Evolutionary conservation across 306 rosid genomes (phyloP).

Genomic region (Pterocarpus macrocarpus): DNA sequence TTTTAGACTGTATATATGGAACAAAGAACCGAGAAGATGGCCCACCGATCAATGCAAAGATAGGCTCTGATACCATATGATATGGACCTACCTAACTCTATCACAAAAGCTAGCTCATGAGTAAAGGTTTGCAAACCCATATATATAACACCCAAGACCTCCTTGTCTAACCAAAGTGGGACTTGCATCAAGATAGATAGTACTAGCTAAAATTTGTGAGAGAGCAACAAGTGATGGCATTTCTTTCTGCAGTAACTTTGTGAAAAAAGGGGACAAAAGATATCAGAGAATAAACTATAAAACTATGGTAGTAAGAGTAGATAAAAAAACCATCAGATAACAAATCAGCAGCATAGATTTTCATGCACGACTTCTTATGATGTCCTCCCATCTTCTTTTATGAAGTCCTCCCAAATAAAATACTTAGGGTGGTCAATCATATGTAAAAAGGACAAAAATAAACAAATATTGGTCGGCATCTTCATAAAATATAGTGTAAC

Average conservation of each 20-base stretch:
- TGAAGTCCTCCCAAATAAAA: slow-evolving; percentile 12
- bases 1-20: too few relatives aligned
- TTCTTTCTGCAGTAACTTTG: slow-evolving; percentile 12
- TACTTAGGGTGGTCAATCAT: background rate
- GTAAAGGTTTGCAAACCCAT: too few relatives aligned
- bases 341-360: slow-evolving; percentile 18
- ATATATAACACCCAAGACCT: too few relatives aligned
- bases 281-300: background rate
- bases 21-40: too few relatives aligned
- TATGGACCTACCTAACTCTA: too few relatives aligned
- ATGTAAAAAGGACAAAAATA: slow-evolving; percentile 10
- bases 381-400: background rate
- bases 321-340: background rate
- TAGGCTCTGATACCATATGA: too few relatives aligned
- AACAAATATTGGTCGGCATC: slow-evolving; percentile 21
- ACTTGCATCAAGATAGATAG: background rate
- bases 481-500: slow-evolving; percentile 32
- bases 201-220: slow-evolving; percentile 13
- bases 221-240: slow-evolving; percentile 31
- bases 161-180: too few relatives aligned
- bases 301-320: background rate
- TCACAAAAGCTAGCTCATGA: too few relatives aligned
- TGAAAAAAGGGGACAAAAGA: background rate
- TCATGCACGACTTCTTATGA: slow-evolving; percentile 28
- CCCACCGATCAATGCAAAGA: too few relatives aligned